Evolutionary conservation across 805 yeast genomes (phyloP).

Genomic region (Cyberlindnera sargentensis): DNA sequence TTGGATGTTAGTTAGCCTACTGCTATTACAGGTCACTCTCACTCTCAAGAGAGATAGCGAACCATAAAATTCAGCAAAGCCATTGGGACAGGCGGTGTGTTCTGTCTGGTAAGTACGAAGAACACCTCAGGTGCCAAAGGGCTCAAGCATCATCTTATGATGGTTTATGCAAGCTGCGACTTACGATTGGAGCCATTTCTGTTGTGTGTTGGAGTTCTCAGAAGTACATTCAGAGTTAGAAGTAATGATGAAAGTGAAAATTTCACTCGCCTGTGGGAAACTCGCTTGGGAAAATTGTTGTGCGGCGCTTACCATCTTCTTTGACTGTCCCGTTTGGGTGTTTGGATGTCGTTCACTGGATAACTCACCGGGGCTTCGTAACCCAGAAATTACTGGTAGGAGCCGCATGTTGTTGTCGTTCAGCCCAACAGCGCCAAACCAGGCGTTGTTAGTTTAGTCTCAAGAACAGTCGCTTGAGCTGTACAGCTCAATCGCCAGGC

Average conservation of each 20-base stretch:
- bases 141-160: not conserved
- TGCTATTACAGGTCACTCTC: slow-evolving; percentile 36
- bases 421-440: too few relatives aligned
- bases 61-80: slow-evolving; percentile 32
- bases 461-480: too few relatives aligned
- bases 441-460: too few relatives aligned
- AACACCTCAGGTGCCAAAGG: slow-evolving; percentile 3
- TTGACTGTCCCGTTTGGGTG: too few relatives aligned
- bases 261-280: not conserved
- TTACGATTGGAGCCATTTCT: slow-evolving; percentile 89
- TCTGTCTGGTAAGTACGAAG: slow-evolving; percentile 21
- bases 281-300: too few relatives aligned
- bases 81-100: not conserved
- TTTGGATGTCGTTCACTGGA: too few relatives aligned
- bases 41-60: not conserved
- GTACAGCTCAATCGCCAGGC: too few relatives aligned
- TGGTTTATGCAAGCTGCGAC: slow-evolving; percentile 29
- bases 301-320: too few relatives aligned
- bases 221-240: not conserved
- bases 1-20: slow-evolving; percentile 56
- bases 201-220: not conserved
- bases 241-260: slow-evolving; percentile 4
- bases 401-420: too few relatives aligned
- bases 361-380: too few relatives aligned
- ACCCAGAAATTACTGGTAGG: too few relatives aligned